Evolutionary conservation across 768 basidiomycete genomes (phyloP).

Genomic region (Fomitopsis pulvina): DNA sequence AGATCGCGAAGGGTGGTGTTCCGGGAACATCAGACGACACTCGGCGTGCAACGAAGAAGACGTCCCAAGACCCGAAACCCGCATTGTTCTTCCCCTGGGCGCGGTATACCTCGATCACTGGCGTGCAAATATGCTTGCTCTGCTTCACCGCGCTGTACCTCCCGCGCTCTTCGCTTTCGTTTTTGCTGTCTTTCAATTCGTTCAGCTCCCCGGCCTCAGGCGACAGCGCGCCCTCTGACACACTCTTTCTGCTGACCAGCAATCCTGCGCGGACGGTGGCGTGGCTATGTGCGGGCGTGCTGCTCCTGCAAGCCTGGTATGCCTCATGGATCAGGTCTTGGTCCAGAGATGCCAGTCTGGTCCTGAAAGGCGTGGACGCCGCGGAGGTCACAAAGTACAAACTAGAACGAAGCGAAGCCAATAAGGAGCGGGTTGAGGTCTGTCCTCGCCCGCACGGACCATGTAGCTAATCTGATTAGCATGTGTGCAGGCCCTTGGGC

Average conservation of each 20-base stretch:
- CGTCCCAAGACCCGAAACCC: neutral
- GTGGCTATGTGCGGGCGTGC: conserved; percentile 30
- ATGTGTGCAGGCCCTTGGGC: conserved; percentile 37
- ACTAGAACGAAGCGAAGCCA: conserved; percentile 9
- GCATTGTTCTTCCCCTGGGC: conserved; percentile 39
- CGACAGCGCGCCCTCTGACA: neutral
- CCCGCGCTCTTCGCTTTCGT: conserved; percentile 51
- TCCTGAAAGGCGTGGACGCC: neutral
- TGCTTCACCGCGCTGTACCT: conserved; percentile 61
- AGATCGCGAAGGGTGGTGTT: neutral
- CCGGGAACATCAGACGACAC: neutral
- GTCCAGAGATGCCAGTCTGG: conserved; percentile 8
- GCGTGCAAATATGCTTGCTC: conserved; percentile 61
- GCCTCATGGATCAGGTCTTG: conserved; percentile 26
- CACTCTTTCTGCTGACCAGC: conserved; percentile 32
- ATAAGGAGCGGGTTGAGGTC: conserved; percentile 12
- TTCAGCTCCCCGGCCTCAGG: conserved; percentile 2
- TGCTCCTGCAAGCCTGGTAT: conserved; percentile 34
- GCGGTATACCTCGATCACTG: conserved; percentile 59
- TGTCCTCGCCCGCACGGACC: neutral
- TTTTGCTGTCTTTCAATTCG: conserved; percentile 25
- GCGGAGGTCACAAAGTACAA: conserved; percentile 11
- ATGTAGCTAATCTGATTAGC: neutral
- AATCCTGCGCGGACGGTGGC: conserved; percentile 29
- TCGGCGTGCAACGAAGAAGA: neutral